Evolutionary conservation across 306 rosid genomes (phyloP).

Genomic region (Lagenaria siceraria): DNA sequence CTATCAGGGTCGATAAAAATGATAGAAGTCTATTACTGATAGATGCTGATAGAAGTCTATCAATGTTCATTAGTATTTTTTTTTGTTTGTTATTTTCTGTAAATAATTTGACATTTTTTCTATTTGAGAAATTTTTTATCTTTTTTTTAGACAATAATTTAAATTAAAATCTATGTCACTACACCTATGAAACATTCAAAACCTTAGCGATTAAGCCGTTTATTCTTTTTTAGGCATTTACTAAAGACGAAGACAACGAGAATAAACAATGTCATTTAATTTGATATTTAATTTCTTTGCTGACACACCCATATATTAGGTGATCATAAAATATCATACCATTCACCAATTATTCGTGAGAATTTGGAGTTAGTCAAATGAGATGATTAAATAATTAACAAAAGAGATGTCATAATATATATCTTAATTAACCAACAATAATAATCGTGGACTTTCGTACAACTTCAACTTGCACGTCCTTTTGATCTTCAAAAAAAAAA

Average conservation of each 20-base stretch:
- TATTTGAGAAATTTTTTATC: too few relatives aligned
- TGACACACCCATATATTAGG: background rate
- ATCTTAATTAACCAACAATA: background rate
- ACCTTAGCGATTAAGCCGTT: background rate
- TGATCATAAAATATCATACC: background rate
- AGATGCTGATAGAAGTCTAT: too few relatives aligned
- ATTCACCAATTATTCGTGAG: background rate
- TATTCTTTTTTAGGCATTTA: background rate
- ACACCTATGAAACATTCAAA: background rate
- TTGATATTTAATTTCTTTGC: background rate
- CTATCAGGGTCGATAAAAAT: too few relatives aligned
- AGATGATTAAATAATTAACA: background rate
- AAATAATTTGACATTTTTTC: too few relatives aligned
- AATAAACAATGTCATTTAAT: background rate
- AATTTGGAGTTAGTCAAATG: background rate
- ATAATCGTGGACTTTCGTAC: background rate
- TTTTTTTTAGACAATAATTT: background rate
- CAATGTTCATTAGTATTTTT: too few relatives aligned
- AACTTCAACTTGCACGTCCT: background rate
- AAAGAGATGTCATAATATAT: background rate
- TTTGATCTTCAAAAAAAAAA: background rate
- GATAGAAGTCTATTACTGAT: too few relatives aligned
- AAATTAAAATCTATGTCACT: background rate
- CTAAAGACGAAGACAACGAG: background rate
- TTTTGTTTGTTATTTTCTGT: too few relatives aligned